Percentiles rank a stretch among this genome's conserved stretches.
Evolutionary conservation across 306 rosid genomes (phyloP).

Genomic region (Cucurbita moschata): DNA sequence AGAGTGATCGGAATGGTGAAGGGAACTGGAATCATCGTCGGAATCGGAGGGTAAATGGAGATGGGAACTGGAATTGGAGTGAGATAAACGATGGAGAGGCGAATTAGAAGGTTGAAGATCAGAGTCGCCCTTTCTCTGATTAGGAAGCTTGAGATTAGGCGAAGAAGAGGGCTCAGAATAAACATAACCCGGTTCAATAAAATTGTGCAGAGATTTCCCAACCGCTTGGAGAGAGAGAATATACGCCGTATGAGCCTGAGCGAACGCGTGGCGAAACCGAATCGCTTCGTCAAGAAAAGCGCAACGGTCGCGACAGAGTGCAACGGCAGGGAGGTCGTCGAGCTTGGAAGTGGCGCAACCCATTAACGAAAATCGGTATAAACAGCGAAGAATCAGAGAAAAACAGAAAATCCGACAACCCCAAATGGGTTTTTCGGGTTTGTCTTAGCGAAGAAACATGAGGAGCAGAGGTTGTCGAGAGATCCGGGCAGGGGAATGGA

Average conservation of each 20-base stretch:
- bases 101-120: constrained; percentile 15
- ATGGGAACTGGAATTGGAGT: constrained; percentile 55
- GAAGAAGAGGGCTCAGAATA: constrained; percentile 10
- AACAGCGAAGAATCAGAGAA: neutral
- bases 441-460: neutral
- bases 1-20: constrained; percentile 36
- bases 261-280: constrained; percentile 44
- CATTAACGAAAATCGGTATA: constrained; percentile 12
- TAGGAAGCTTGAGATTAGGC: constrained; percentile 25
- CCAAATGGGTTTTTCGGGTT: neutral
- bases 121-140: constrained; percentile 20
- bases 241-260: constrained; percentile 61
- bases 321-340: constrained; percentile 77
- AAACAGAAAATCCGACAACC: neutral
- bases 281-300: constrained; percentile 60
- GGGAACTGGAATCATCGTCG: constrained; percentile 29
- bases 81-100: constrained; percentile 18
- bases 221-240: constrained; percentile 43
- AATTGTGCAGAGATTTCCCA: constrained; percentile 46
- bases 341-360: constrained; percentile 86
- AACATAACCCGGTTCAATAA: constrained; percentile 32
- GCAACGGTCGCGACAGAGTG: constrained; percentile 63
- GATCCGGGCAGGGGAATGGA: neutral
- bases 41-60: constrained; percentile 47
- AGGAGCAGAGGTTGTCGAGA: neutral